phyloP scores from a whole-genome alignment of 2,329 filamentous ascomycete species.

The Didymella keratinophila region DNA sequence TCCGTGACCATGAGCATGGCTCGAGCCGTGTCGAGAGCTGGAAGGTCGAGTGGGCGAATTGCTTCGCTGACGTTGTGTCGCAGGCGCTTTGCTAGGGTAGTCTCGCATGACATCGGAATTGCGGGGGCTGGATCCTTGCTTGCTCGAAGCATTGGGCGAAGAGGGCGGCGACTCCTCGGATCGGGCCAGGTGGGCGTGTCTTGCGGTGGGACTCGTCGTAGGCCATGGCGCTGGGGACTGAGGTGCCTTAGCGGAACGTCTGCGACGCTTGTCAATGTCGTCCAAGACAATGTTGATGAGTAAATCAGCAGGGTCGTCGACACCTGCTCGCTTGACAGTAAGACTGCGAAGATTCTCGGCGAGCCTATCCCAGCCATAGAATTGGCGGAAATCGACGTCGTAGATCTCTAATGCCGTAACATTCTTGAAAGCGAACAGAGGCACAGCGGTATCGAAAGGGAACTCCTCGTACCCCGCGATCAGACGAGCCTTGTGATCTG shows the following conservation, averaged over 20 bases:
- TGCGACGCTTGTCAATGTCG: conserved; percentile 90
- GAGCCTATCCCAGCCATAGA: conserved; percentile 95
- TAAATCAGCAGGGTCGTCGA: conserved; percentile 90
- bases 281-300: conserved; percentile 93
- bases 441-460: conserved; percentile 95
- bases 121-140: conserved; percentile 60
- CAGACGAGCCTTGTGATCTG: conserved; percentile 89
- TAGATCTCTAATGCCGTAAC: conserved; percentile 91
- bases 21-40: conserved; percentile 75
- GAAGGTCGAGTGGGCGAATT: conserved; percentile 80
- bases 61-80: conserved; percentile 67
- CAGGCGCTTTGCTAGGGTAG: conserved; percentile 54
- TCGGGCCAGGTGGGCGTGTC: conserved; percentile 71
- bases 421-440: conserved; percentile 97
- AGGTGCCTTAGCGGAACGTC: conserved; percentile 86
- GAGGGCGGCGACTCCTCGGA: conserved; percentile 70
- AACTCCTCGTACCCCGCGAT: conserved; percentile 97
- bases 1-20: conserved; percentile 68
- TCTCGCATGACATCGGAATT: conserved; percentile 64
- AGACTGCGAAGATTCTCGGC: conserved; percentile 91
- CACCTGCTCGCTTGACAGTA: conserved; percentile 82
- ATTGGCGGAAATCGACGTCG: conserved; percentile 95
- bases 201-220: conserved; percentile 67
- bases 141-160: conserved; percentile 48
- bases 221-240: conserved; percentile 77